Evolutionary conservation across 108 stramenopile genomes (phyloP).

Genomic region (Skeletonema menzelii): DNA sequence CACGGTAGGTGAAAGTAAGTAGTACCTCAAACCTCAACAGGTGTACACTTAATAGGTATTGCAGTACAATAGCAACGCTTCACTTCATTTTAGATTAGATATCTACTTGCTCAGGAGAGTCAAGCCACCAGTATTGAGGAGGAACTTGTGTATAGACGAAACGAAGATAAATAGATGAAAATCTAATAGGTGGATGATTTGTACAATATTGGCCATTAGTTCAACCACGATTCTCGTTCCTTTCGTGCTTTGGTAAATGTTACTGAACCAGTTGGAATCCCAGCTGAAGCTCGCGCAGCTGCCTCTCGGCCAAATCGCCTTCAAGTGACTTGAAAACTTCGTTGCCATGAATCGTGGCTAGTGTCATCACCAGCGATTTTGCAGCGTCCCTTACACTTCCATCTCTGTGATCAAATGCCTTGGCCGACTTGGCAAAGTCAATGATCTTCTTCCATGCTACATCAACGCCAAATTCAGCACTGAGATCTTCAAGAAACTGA

Average conservation of each 20-base stretch:
- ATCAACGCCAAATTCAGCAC: constrained; percentile 32
- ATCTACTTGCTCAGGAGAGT: too few relatives aligned
- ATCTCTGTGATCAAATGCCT: constrained; percentile 40
- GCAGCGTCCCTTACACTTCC: constrained; percentile 37
- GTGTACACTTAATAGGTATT: too few relatives aligned
- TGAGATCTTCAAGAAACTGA: constrained; percentile 30
- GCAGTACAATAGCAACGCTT: too few relatives aligned
- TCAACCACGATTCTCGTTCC: too few relatives aligned
- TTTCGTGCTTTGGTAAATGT: too few relatives aligned
- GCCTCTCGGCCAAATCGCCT: constrained; percentile 29
- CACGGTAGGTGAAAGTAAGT: too few relatives aligned
- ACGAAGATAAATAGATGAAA: too few relatives aligned
- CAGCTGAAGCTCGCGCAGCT: constrained; percentile 26
- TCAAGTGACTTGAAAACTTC: constrained; percentile 30
- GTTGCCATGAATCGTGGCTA: constrained; percentile 32
- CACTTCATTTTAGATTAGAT: too few relatives aligned
- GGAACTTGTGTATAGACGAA: too few relatives aligned
- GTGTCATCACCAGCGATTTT: constrained; percentile 29
- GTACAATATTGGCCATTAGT: background rate
- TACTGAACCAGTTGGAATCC: background rate
- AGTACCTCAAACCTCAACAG: too few relatives aligned
- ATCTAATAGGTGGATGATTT: background rate
- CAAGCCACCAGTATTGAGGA: too few relatives aligned
- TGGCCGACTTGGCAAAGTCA: constrained; percentile 31
- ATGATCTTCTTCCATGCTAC: constrained; percentile 29